Base-by-base conservation (phyloP, 306 rosid genomes). In the Hylodesmum podocarpum region DNA sequence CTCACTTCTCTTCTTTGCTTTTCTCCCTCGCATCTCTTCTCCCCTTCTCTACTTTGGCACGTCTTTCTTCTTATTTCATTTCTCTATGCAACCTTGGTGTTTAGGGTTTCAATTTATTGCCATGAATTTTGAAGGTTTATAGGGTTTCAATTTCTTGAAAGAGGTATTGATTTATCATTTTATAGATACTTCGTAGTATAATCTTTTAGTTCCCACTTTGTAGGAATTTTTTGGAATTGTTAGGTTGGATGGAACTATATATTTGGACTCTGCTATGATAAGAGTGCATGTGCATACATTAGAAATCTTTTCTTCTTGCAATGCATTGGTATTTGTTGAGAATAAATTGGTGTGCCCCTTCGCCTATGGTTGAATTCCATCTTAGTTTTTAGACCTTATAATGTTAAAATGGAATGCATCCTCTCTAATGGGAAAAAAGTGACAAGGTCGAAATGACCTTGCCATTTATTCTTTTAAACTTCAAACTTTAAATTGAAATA, bases 241-340 rank as follows among this genome's bases (percentile, higher is more conserved):
- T 78, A 94, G 91, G 29, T 88, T 89, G 71, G 74, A 67, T 41
- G 88, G 82, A 36, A 81, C 81, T 64, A 66, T 86, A 54, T 91
- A 96, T 73, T 70, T 92, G 76, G 97, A 91, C 80, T 69, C 92
- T 79, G 98, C 92, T 73, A 83, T 82, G 79, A 82, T 79, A 28
- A 91, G 73, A 81, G 87, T 92, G 85, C 89, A 90, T 72, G 78
- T 65, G 65, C 92, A 88, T 37, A 87, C 99, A 3, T 75, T 91
- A 40, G 98, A 96, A 86, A 96, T 96, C 72, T 84, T 96, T 73
- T 97, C 99, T 66, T 96, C 99, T 84, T 96, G 99, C 79, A 98
- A 96, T 87, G 97, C 99, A 3, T 81, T 96, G 85, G 99, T 96
- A 55, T 92, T 92, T 83, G 99, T 96, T 68, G 99, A 96, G 84